These are phyloP conservation scores for Ochetophila trinervis DNA, from an alignment of 306 rosid species.

Conservation along the genomic window DNA sequence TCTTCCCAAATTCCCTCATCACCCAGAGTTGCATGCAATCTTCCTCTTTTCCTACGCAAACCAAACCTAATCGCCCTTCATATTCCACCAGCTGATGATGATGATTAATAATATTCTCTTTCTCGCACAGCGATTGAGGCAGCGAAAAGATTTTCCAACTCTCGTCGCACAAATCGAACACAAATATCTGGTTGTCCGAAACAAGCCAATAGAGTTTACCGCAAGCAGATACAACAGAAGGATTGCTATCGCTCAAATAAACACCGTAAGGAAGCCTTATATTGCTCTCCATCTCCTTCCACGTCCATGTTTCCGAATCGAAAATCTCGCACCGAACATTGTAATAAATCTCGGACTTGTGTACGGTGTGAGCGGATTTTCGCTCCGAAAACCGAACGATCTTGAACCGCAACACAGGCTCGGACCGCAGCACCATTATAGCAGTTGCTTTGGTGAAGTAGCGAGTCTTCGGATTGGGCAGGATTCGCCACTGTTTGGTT, in stretches of 20 bases:
- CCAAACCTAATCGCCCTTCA: conserved; percentile 3
- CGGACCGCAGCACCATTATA: not conserved
- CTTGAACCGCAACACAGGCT: conserved; percentile 7
- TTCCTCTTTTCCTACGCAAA: not conserved
- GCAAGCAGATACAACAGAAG: not conserved
- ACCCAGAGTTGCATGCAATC: conserved; percentile 1
- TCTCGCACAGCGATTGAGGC: not conserved
- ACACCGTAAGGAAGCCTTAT: not conserved
- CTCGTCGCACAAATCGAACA: not conserved
- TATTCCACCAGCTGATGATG: not conserved
- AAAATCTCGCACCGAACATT: conserved; percentile 4
- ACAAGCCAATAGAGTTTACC: not conserved
- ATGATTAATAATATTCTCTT: not conserved
- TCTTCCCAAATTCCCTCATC: no score
- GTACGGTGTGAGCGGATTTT: no score
- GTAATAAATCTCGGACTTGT: no score
- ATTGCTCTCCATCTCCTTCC: not conserved
- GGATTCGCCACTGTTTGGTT: not conserved
- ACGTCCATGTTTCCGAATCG: conserved; percentile 8
- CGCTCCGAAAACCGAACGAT: conserved; percentile 7
- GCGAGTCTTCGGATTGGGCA: conserved; percentile 6
- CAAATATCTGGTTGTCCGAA: not conserved
- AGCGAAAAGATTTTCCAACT: not conserved
- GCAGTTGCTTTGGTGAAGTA: not conserved
- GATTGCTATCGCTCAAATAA: not conserved